A percentile compares a stretch with the other conserved stretches of the same genome.
Conservation (phyloP, 371 early-diverging fungal genomes). For the Neoconidiobolus thromboides region DNA sequence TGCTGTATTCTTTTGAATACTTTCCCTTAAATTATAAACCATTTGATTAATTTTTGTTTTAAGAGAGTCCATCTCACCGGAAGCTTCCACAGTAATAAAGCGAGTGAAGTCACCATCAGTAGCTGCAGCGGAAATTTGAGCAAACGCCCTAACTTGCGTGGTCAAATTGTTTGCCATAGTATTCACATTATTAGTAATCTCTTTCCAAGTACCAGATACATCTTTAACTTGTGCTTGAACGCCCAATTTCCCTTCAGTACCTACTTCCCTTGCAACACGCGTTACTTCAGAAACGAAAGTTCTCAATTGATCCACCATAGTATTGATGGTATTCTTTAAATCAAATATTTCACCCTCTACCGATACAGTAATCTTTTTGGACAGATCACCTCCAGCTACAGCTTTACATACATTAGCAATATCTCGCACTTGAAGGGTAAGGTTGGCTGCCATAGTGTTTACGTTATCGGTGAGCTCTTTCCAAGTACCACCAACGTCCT, state of each 20-base stretch:
- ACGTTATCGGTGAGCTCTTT: conserved; percentile 38
- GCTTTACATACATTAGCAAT: conserved; percentile 21
- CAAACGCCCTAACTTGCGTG: conserved; percentile 37
- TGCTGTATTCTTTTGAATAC: conserved; percentile 42
- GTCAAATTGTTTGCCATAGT: conserved; percentile 35
- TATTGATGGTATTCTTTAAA: conserved; percentile 29
- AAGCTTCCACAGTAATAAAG: conserved; percentile 45
- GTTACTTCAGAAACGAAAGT: conserved; percentile 30
- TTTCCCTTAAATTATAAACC: conserved; percentile 39
- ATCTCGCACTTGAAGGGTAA: conserved; percentile 17
- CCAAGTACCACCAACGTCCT: conserved; percentile 36
- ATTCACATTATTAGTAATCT: conserved; percentile 35
- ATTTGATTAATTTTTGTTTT: conserved; percentile 62
- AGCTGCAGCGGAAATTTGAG: conserved; percentile 36
- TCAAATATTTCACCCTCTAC: conserved; percentile 29
- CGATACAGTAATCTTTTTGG: conserved; percentile 21
- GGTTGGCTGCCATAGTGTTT: conserved; percentile 23
- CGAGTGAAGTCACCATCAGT: conserved; percentile 43
- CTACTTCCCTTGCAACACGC: conserved; percentile 39
- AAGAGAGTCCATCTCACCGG: conserved; percentile 55
- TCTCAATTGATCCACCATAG: conserved; percentile 24
- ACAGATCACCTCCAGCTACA: conserved; percentile 26
- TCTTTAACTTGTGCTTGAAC: conserved; percentile 26
- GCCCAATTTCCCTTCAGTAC: conserved; percentile 33
- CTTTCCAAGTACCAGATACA: conserved; percentile 42